These are phyloP conservation scores for Wallacemonas collosoma DNA, from an alignment of 208 protist genomes.

Conservation along the genomic window DNA sequence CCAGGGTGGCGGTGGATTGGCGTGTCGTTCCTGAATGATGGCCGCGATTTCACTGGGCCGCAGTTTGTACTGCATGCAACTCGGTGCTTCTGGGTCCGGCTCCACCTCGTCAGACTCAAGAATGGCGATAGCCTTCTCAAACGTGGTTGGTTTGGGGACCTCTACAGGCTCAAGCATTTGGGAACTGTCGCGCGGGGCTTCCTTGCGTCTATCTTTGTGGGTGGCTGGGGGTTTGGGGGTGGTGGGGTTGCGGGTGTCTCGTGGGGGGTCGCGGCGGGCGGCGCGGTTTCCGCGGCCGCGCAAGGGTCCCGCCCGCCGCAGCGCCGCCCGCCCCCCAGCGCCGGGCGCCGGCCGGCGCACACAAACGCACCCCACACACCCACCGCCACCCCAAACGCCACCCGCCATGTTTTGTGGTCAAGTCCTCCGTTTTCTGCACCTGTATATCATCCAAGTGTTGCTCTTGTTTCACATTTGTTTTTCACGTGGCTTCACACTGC, in stretches of 20 bases:
- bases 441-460: neutral
- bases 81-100: slow-evolving; percentile 43
- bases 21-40: slow-evolving; percentile 29
- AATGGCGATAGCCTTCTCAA: slow-evolving; percentile 31
- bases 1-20: slow-evolving; percentile 56
- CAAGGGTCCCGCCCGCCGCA: too few relatives aligned
- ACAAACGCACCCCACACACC: too few relatives aligned
- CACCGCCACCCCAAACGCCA: too few relatives aligned
- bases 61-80: slow-evolving; percentile 34
- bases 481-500: neutral
- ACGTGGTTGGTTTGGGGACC: slow-evolving; percentile 12
- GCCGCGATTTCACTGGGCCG: slow-evolving; percentile 54
- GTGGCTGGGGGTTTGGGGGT: too few relatives aligned
- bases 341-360: too few relatives aligned
- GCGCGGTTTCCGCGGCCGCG: too few relatives aligned
- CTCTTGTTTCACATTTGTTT: neutral
- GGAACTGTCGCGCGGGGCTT: neutral
- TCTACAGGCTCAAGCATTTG: slow-evolving; percentile 20
- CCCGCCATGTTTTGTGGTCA: neutral
- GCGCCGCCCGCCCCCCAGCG: too few relatives aligned
- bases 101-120: slow-evolving; percentile 26
- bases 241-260: too few relatives aligned
- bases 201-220: too few relatives aligned
- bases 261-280: too few relatives aligned
- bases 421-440: too few relatives aligned